These are phyloP conservation scores for Stephania yunnanensis DNA, from an alignment of 164 flowering plant genomes.

Conservation along the genomic window DNA sequence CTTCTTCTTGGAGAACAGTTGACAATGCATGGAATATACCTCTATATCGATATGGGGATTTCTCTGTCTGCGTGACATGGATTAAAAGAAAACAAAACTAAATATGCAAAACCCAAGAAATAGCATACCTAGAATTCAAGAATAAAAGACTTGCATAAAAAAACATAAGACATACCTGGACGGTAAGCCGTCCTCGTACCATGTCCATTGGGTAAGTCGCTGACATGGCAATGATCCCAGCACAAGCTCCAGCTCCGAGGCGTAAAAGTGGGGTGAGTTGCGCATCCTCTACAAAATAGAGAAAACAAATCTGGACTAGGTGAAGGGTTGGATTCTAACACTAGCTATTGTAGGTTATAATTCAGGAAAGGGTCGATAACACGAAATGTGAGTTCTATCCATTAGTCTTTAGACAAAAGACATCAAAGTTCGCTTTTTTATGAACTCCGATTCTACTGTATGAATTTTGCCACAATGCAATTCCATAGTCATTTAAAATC, in stretches of 20 bases:
- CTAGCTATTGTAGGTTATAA: too few species aligned
- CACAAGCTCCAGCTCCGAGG: constrained; percentile 98
- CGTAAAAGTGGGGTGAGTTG: constrained; percentile 82
- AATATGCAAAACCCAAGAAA: background rate
- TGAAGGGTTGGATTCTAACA: too few species aligned
- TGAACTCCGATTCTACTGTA: too few species aligned
- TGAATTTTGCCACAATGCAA: too few species aligned
- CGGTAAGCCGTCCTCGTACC: constrained; percentile 95
- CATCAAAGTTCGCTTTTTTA: too few species aligned
- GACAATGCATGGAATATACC: constrained; percentile 84
- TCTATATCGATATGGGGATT: constrained; percentile 78
- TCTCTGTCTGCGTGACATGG: constrained; percentile 56
- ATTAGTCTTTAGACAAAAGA: too few species aligned
- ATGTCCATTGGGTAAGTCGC: constrained; percentile 98
- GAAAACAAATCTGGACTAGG: background rate
- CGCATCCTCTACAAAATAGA: constrained; percentile 64
- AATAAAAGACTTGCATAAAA: background rate
- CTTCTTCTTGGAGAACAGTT: constrained; percentile 80
- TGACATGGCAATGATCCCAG: constrained; percentile 99
- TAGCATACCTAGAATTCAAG: background rate
- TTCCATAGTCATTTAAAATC: too few species aligned
- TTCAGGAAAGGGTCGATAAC: too few species aligned
- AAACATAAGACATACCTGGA: constrained; percentile 54
- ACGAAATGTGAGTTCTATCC: too few species aligned
- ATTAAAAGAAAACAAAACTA: background rate